A percentile compares a stretch with the other conserved stretches of the same genome.
These are phyloP conservation scores for Leishmania tarentolae DNA, from an alignment of 208 protist genomes.

Conservation along the genomic window DNA sequence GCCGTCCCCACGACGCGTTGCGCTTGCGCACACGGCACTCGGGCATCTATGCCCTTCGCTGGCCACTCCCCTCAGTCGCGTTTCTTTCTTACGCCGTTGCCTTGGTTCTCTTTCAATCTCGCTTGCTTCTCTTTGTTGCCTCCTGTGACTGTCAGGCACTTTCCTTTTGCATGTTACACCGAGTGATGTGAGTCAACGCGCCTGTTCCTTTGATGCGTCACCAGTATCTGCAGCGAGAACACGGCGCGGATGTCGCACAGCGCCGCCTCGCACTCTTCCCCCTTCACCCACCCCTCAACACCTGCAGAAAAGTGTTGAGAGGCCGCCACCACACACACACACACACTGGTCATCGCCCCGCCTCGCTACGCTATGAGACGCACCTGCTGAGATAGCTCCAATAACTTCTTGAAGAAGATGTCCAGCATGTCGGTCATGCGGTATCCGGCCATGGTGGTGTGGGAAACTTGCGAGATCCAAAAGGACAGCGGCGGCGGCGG, in stretches of 20 bases:
- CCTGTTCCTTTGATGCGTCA: slow-evolving; percentile 5
- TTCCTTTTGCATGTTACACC: not conserved
- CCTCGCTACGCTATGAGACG: slow-evolving; percentile 40
- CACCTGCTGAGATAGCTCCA: slow-evolving; percentile 41
- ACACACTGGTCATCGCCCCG: not conserved
- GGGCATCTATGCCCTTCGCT: not conserved
- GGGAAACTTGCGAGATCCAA: slow-evolving; percentile 46
- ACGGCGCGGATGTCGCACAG: not conserved
- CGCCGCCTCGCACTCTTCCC: not conserved
- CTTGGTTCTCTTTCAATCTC: not conserved
- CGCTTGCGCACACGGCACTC: not conserved
- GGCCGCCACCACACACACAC: not conserved
- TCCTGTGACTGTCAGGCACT: not conserved
- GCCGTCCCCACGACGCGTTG: not conserved
- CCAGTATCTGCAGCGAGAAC: not conserved
- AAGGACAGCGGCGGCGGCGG: slow-evolving; percentile 55
- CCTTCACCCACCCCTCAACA: not conserved
- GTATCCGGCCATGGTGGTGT: slow-evolving; percentile 55
- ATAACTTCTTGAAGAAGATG: slow-evolving; percentile 52
- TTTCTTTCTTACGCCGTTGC: not conserved
- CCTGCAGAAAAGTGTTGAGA: not conserved
- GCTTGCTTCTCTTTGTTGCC: not conserved
- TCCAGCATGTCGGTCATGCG: slow-evolving; percentile 45
- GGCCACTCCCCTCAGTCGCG: not conserved
- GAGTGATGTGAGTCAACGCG: not conserved